Evolutionary conservation across 2,329 filamentous ascomycete genomes (phyloP), one percentile per base, ranked within the genome.

Genomic region (Keithomyces neogunnii): DNA sequence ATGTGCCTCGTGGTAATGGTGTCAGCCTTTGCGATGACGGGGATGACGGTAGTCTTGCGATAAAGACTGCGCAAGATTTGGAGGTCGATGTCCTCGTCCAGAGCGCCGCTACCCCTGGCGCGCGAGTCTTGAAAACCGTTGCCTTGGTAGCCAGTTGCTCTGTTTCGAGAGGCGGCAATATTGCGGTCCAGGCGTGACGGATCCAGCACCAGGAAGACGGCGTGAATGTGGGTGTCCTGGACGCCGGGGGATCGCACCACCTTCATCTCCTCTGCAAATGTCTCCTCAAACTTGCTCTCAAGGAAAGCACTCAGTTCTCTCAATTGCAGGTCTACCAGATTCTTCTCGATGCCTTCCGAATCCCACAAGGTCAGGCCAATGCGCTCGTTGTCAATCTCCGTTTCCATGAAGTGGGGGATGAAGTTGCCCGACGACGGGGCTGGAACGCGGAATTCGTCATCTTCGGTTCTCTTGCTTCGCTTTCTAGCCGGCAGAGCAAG

Each of bases 261-360:
- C 74, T 96, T 97, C 80, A 95, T 95, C 74, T 99, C 93, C 71
- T 99, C 93, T 47, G 83, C 83, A 66, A 99, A 95, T 0, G 93
- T 97, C 63, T 99, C 93, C 67, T 99, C 92, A 60, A 99, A 99
- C 69, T 97, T 97, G 74, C 87, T 92, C 74, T 99, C 93, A 53
- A 99, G 75, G 72, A 99, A 99, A 7, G 86, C 80, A 35, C 87
- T 85, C 75, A 97, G 91, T 66, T 95, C 89, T 55, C 91, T 84
- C 58, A 99, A 76, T 69, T 99, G 93, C 57, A 97, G 80, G 67
- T 97, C 93, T 48, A 96, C 90, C 36, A 97, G 82, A 62, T 89
- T 93, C 77, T 92, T 95, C 70, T 99, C 92, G 51, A 99, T 73
- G 1, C 93, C 93, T 62, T 93, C 86, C 1, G 93, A 97, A 66